Conservation (phyloP, 1,284 basidiomycete species). For the Blastosporella zonata region DNA sequence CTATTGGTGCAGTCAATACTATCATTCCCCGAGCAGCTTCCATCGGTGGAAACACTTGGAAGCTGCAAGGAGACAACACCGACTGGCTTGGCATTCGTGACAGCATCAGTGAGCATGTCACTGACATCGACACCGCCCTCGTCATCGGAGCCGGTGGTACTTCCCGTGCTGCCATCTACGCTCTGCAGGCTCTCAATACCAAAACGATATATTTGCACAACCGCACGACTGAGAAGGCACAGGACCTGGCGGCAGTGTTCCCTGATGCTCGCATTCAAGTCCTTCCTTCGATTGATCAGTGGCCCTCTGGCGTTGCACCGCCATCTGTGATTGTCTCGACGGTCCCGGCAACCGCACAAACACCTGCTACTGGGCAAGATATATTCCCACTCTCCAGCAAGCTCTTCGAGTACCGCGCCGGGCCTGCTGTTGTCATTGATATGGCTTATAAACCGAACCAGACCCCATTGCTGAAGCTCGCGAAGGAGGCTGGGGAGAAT, state of each 20-base stretch:
- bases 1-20: slow-evolving; percentile 93
- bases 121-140: slow-evolving; percentile 52
- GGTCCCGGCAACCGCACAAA: slow-evolving; percentile 75
- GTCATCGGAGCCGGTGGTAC: slow-evolving; percentile 94
- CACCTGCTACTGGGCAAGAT: slow-evolving; percentile 31
- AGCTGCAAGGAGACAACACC: slow-evolving; percentile 86
- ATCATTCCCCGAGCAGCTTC: slow-evolving; percentile 54
- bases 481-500: slow-evolving; percentile 42
- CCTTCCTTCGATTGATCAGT: slow-evolving; percentile 50
- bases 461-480: slow-evolving; percentile 64
- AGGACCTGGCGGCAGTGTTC: slow-evolving; percentile 67
- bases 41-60: slow-evolving; percentile 41
- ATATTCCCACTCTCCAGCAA: slow-evolving; percentile 54
- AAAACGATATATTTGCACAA: slow-evolving; percentile 82
- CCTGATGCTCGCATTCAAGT: slow-evolving; percentile 59
- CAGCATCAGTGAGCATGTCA: slow-evolving; percentile 42
- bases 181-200: slow-evolving; percentile 70
- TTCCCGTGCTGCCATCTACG: slow-evolving; percentile 88
- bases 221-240: slow-evolving; percentile 73
- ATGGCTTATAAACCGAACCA: slow-evolving; percentile 89
- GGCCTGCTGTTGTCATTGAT: slow-evolving; percentile 74
- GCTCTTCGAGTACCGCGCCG: slow-evolving; percentile 48
- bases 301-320: slow-evolving; percentile 44
- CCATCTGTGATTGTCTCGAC: slow-evolving; percentile 83
- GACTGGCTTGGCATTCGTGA: slow-evolving; percentile 87